Evolutionary conservation across 2,329 filamentous ascomycete species (phyloP).

Genomic region (Claviceps digitariae): DNA sequence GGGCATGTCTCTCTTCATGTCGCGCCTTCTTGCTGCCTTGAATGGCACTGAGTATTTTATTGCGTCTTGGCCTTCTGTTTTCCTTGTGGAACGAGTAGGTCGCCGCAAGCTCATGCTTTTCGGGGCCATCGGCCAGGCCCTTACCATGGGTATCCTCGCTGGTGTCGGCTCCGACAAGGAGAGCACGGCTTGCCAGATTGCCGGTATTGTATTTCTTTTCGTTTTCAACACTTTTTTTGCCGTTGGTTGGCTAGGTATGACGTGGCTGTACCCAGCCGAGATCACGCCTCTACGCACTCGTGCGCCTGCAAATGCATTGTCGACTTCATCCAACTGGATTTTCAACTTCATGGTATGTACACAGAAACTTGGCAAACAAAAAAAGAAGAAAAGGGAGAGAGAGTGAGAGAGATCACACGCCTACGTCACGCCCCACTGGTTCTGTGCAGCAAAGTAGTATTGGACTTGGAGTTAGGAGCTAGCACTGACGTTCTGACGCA

Average conservation of each 20-base stretch:
- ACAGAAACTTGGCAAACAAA: too few relatives aligned
- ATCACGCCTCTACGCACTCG: slow-evolving; percentile 55
- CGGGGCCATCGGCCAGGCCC: slow-evolving; percentile 48
- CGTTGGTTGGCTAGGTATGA: slow-evolving; percentile 43
- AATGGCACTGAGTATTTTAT: slow-evolving; percentile 40
- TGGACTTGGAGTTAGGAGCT: background rate
- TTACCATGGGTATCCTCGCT: slow-evolving; percentile 49
- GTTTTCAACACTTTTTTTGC: slow-evolving; percentile 46
- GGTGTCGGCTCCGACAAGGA: slow-evolving; percentile 39
- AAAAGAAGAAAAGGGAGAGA: too few relatives aligned
- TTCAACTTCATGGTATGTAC: slow-evolving; percentile 42
- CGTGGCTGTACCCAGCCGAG: slow-evolving; percentile 53
- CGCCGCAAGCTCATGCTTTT: slow-evolving; percentile 61
- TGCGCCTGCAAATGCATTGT: slow-evolving; percentile 44
- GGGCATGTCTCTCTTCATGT: slow-evolving; percentile 37
- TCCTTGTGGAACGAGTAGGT: slow-evolving; percentile 52
- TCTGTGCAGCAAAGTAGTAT: background rate
- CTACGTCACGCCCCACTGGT: too few relatives aligned
- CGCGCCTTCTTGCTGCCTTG: slow-evolving; percentile 39
- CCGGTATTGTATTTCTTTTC: slow-evolving; percentile 54
- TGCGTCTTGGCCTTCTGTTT: slow-evolving; percentile 47
- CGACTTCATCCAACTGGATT: slow-evolving; percentile 43
- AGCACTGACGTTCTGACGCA: background rate
- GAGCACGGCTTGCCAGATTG: slow-evolving; percentile 38
- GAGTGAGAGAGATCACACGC: too few relatives aligned